phyloP scores from a whole-genome alignment of 371 early-diverging fungal species.

The Mucor ambiguus region DNA sequence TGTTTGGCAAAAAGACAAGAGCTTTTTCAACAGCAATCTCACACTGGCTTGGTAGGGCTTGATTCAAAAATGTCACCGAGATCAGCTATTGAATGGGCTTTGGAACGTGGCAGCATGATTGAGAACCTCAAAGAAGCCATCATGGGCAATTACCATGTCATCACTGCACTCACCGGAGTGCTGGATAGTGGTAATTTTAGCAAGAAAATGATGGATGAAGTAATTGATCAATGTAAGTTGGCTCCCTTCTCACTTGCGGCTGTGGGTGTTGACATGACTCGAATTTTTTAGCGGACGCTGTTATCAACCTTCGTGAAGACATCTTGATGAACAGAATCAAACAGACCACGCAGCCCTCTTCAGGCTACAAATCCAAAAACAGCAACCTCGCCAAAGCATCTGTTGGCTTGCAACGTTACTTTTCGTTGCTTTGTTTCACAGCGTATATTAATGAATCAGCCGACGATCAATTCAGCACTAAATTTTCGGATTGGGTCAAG shows the following conservation, averaged over 20 bases:
- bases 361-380: conserved; percentile 33
- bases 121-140: conserved; percentile 63
- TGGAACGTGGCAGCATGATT: conserved; percentile 52
- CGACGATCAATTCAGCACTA: conserved; percentile 30
- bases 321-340: conserved; percentile 62
- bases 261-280: background rate
- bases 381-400: conserved; percentile 45
- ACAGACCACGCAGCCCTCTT: conserved; percentile 37
- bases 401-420: conserved; percentile 63
- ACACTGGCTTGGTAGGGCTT: conserved; percentile 20
- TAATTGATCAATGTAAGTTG: conserved; percentile 59
- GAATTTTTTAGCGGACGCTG: conserved; percentile 61
- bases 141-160: conserved; percentile 60
- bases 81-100: conserved; percentile 64
- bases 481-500: conserved; percentile 59
- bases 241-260: background rate
- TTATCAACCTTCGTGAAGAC: conserved; percentile 67
- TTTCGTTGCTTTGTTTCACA: conserved; percentile 62
- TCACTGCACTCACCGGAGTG: conserved; percentile 49
- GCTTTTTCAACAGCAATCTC: background rate
- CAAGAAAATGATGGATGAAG: conserved; percentile 58
- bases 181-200: conserved; percentile 52
- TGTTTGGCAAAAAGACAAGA: background rate
- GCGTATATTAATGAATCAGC: conserved; percentile 54
- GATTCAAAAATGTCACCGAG: conserved; percentile 41